Conservation (phyloP, 106 monocot genomes). For the Alisma plantagoaquatica region DNA sequence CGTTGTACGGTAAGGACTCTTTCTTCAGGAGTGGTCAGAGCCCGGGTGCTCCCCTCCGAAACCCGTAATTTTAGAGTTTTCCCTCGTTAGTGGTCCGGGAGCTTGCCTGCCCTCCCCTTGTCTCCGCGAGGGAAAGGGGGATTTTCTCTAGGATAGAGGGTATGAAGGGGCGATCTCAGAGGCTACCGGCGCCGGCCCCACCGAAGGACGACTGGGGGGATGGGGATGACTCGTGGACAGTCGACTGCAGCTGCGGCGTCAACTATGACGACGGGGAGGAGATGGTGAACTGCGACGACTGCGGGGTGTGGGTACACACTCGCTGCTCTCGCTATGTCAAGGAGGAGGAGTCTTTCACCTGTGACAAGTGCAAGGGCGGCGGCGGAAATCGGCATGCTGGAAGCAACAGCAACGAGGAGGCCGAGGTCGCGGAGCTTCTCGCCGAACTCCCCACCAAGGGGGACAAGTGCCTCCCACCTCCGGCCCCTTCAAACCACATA, state of each 20-base stretch:
- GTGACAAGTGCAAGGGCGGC: slow-evolving; percentile 66
- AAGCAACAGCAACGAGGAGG: slow-evolving; percentile 46
- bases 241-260: slow-evolving; percentile 97
- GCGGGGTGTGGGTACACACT: slow-evolving; percentile 98
- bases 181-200: slow-evolving; percentile 24
- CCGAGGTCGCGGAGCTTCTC: slow-evolving; percentile 91
- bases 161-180: slow-evolving; percentile 69
- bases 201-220: slow-evolving; percentile 72
- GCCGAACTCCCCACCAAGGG: slow-evolving; percentile 76
- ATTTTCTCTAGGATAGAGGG: not conserved
- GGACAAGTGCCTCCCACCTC: slow-evolving; percentile 10
- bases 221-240: slow-evolving; percentile 93
- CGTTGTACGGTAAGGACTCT: no score
- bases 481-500: no score
- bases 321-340: slow-evolving; percentile 73
- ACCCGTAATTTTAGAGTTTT: no score
- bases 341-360: slow-evolving; percentile 63
- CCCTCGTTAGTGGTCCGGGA: no score
- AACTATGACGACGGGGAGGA: slow-evolving; percentile 98
- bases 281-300: slow-evolving; percentile 98
- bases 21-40: no score
- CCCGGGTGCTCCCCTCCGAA: no score
- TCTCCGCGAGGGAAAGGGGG: no score
- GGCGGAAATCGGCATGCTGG: not conserved
- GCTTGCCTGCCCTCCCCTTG: no score